Conservation (phyloP, 148 eudicot species). For the Heliamphora exappendiculata region DNA sequence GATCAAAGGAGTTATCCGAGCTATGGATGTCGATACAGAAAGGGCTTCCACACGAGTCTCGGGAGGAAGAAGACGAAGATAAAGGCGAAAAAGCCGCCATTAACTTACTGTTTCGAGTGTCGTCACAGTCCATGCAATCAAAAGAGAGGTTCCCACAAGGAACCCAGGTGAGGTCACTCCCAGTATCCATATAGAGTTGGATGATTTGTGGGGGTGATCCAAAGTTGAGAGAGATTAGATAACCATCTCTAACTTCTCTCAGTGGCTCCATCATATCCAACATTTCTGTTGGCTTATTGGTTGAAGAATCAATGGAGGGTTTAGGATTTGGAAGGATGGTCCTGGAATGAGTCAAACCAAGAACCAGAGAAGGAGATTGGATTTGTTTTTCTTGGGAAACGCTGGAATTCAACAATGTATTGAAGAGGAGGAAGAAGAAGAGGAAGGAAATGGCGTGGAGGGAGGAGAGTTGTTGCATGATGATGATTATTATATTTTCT, state of each 20-base stretch:
- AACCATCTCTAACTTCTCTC: conserved; percentile 51
- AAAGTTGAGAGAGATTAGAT: conserved; percentile 42
- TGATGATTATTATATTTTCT: not conserved
- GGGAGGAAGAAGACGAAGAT: conserved; percentile 37
- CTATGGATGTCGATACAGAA: conserved; percentile 47
- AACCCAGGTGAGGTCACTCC: conserved; percentile 69
- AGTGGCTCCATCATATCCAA: conserved; percentile 42
- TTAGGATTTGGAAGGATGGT: conserved; percentile 20
- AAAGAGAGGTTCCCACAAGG: conserved; percentile 63
- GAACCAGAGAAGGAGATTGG: conserved; percentile 24
- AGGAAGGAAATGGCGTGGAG: not conserved
- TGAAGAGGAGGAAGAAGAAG: conserved; percentile 6
- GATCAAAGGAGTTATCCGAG: conserved; percentile 43
- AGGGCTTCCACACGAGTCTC: conserved; percentile 38
- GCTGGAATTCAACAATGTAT: not conserved
- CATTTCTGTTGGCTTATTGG: conserved; percentile 22
- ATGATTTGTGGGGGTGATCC: conserved; percentile 56
- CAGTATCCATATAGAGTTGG: conserved; percentile 55
- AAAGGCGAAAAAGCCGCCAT: conserved; percentile 37
- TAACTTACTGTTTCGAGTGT: conserved; percentile 29
- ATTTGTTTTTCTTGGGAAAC: conserved; percentile 24
- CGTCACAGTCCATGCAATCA: conserved; percentile 53
- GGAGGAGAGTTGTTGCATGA: conserved; percentile 1
- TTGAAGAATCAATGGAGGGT: conserved; percentile 6
- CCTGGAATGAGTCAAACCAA: conserved; percentile 33